Conservation (phyloP, 2,329 filamentous ascomycete species). For the Penicillium sp. region DNA sequence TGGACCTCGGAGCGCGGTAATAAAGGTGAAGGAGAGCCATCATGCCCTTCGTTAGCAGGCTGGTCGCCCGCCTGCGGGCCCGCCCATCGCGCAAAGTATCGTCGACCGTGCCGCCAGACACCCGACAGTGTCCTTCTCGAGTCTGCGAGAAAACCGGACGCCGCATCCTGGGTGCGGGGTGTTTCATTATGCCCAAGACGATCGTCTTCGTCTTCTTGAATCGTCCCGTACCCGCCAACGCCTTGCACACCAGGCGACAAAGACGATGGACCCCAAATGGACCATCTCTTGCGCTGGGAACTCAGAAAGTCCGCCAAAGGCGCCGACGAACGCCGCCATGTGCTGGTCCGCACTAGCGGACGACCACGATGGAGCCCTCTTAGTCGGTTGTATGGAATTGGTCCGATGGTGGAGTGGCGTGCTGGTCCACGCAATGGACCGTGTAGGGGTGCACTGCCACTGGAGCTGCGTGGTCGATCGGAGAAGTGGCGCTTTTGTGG, state of each 20-base stretch:
- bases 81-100: constrained; percentile 27
- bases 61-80: constrained; percentile 20
- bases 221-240: constrained; percentile 27
- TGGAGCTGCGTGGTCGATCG: constrained; percentile 26
- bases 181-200: constrained; percentile 1
- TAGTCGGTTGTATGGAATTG: constrained; percentile 17
- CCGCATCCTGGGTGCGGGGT: constrained; percentile 1
- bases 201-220: constrained; percentile 21
- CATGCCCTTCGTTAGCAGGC: constrained; percentile 3
- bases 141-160: constrained; percentile 24
- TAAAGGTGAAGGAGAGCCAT: constrained; percentile 16
- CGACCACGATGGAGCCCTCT: constrained; percentile 24
- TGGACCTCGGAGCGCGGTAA: constrained; percentile 9
- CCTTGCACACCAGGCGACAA: constrained; percentile 29
- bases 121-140: constrained; percentile 26
- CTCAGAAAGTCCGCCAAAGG: constrained; percentile 21
- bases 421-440: constrained; percentile 17
- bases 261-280: constrained; percentile 24
- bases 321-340: constrained; percentile 28
- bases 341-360: constrained; percentile 11
- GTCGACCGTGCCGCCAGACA: constrained; percentile 27
- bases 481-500: constrained; percentile 10
- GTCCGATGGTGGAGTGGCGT: constrained; percentile 24
- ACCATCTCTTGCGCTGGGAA: constrained; percentile 21
- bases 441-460: constrained; percentile 20